These are phyloP conservation scores for Tillandsia fasciculata DNA, from an alignment of 176 grass and related monocot genomes.

Conservation along the genomic window DNA sequence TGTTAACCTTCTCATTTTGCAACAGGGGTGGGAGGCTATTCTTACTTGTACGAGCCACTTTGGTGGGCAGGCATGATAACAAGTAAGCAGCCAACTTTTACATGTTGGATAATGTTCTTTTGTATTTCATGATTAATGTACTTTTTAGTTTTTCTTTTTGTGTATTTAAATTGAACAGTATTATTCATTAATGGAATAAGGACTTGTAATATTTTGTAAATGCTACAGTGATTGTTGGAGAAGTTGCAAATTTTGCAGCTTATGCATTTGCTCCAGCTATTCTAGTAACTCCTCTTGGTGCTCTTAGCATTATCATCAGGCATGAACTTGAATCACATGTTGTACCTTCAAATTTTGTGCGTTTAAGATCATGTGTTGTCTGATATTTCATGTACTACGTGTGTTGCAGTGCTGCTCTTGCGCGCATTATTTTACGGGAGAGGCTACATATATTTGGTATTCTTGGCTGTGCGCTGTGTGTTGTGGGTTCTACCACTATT, in stretches of 20 bases:
- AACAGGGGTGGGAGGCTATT: conserved; percentile 87
- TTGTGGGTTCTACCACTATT: conserved; percentile 92
- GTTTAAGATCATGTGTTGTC: neutral
- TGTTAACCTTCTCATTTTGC: conserved; percentile 18
- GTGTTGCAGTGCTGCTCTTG: conserved; percentile 71
- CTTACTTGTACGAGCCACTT: conserved; percentile 88
- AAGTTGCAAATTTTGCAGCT: conserved; percentile 92
- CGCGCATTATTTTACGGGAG: conserved; percentile 78
- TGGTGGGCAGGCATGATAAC: conserved; percentile 98
- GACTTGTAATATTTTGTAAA: conserved; percentile 8
- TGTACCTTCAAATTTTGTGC: neutral
- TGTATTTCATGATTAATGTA: conserved; percentile 1
- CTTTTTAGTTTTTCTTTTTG: neutral
- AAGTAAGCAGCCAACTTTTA: conserved; percentile 41
- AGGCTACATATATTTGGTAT: conserved; percentile 94
- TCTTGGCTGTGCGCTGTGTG: conserved; percentile 90
- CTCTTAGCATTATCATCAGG: conserved; percentile 96
- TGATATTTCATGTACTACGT: conserved; percentile 15
- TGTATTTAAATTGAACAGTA: neutral
- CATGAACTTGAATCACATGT: conserved; percentile 8
- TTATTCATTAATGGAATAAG: neutral
- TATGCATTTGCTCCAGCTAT: conserved; percentile 99
- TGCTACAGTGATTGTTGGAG: conserved; percentile 87
- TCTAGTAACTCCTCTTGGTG: conserved; percentile 89
- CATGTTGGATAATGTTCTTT: neutral